phyloP scores from a whole-genome alignment of 345 rosid genomes.

The Eucalyptus cloeziana region DNA sequence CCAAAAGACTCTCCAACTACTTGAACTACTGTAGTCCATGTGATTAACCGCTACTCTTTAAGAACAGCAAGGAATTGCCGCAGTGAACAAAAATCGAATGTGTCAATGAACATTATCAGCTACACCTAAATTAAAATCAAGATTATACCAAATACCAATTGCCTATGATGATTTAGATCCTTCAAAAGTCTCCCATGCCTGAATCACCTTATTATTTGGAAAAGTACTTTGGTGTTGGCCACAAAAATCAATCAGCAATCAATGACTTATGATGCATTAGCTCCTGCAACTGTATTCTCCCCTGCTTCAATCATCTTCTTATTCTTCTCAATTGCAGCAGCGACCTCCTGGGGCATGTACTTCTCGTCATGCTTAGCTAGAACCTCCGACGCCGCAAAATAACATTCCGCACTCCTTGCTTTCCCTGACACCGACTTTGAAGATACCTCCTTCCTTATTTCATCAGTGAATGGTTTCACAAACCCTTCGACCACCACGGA shows the following conservation, averaged over 20 bases:
- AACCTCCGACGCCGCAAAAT: conserved; percentile 74
- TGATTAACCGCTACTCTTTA: neutral
- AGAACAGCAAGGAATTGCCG: neutral
- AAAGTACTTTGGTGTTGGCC: neutral
- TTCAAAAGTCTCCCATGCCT: neutral
- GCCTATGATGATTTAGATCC: neutral
- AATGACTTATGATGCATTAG: neutral
- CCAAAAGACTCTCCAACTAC: neutral
- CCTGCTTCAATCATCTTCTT: conserved; percentile 55
- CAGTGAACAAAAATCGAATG: neutral
- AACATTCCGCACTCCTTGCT: conserved; percentile 57
- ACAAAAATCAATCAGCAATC: neutral
- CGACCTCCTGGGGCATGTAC: conserved; percentile 95
- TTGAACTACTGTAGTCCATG: neutral
- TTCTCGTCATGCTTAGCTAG: conserved; percentile 97
- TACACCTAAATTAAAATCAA: neutral
- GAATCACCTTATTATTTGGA: neutral
- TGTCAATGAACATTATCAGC: neutral
- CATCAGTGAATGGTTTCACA: conserved; percentile 60
- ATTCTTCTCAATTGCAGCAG: conserved; percentile 93
- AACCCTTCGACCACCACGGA: conserved; percentile 94
- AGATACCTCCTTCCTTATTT: conserved; percentile 36
- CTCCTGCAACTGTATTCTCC: neutral
- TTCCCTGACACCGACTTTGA: conserved; percentile 47
- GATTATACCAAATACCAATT: neutral